Conservation (phyloP, 768 basidiomycete genomes). For the Phlebiopsis gigantea region DNA sequence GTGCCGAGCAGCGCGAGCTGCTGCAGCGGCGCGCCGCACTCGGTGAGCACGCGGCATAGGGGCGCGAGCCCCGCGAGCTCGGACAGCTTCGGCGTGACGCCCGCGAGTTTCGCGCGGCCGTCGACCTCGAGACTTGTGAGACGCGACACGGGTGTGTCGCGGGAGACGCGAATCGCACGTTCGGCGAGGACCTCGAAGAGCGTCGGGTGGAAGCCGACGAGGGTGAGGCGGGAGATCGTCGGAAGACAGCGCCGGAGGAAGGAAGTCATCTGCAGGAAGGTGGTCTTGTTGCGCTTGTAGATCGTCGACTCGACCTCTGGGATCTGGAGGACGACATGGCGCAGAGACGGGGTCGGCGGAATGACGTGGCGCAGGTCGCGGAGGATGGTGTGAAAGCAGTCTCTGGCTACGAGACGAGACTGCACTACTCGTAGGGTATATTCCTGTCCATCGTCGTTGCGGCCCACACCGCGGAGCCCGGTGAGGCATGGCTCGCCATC, state of each 20-base stretch:
- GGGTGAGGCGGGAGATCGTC: not conserved
- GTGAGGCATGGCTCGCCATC: not conserved
- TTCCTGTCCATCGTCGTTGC: not conserved
- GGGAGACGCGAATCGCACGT: not conserved
- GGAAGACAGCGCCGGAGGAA: not conserved
- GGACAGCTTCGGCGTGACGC: not conserved
- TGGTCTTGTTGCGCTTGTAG: not conserved
- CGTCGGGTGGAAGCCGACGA: not conserved
- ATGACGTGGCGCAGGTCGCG: not conserved
- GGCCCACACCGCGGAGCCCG: not conserved
- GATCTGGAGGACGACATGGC: not conserved
- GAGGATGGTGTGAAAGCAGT: not conserved
- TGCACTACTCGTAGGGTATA: not conserved
- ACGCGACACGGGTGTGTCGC: not conserved
- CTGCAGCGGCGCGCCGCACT: not conserved
- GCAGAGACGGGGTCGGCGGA: not conserved
- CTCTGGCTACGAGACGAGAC: not conserved
- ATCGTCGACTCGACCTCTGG: not conserved
- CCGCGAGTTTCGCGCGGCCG: not conserved
- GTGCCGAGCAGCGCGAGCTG: not conserved
- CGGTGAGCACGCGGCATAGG: not conserved
- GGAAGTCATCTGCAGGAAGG: not conserved
- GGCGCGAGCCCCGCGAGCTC: not conserved
- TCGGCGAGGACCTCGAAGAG: not conserved
- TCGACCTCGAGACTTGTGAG: not conserved